Evolutionary conservation across 768 basidiomycete species (phyloP).

Genomic region (Pleurotus pulmonarius): DNA sequence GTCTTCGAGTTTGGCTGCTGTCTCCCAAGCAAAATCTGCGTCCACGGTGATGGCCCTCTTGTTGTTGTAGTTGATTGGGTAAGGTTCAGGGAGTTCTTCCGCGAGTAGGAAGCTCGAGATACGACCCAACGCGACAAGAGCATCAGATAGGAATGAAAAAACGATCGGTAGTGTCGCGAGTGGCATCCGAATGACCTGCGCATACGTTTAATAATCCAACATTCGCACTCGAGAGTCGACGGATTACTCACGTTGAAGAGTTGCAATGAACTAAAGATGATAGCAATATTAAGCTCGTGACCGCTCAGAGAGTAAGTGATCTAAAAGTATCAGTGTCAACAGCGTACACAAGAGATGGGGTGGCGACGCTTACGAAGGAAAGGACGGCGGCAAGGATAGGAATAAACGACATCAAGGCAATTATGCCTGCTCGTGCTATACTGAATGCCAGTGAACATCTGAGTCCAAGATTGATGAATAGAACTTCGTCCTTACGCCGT

Average conservation of each 20-base stretch:
- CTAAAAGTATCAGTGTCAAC: too few species aligned
- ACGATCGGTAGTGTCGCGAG: slow-evolving; percentile 55
- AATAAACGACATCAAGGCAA: slow-evolving; percentile 28
- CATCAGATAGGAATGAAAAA: slow-evolving; percentile 43
- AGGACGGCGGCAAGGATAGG: slow-evolving; percentile 35
- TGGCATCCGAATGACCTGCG: slow-evolving; percentile 55
- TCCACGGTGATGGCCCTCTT: slow-evolving; percentile 41
- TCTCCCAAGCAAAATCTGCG: slow-evolving; percentile 54
- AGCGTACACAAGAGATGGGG: too few species aligned
- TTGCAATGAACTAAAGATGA: slow-evolving; percentile 55
- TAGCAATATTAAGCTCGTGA: slow-evolving; percentile 48
- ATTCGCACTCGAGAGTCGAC: not conserved
- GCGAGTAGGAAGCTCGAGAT: slow-evolving; percentile 46
- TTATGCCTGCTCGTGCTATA: slow-evolving; percentile 19
- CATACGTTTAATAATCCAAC: too few species aligned
- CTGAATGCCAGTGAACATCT: slow-evolving; percentile 5
- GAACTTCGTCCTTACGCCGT: slow-evolving; percentile 13
- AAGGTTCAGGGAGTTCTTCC: slow-evolving; percentile 49
- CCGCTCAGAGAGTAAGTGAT: slow-evolving; percentile 50
- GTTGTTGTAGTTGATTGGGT: slow-evolving; percentile 35
- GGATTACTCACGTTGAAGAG: slow-evolving; percentile 46
- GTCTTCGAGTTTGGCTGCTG: slow-evolving; percentile 15
- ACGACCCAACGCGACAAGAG: slow-evolving; percentile 45
- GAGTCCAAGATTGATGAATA: not conserved
- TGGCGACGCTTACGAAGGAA: slow-evolving; percentile 27